phyloP scores from a whole-genome alignment of 768 basidiomycete species.

The Galerina marginata region DNA sequence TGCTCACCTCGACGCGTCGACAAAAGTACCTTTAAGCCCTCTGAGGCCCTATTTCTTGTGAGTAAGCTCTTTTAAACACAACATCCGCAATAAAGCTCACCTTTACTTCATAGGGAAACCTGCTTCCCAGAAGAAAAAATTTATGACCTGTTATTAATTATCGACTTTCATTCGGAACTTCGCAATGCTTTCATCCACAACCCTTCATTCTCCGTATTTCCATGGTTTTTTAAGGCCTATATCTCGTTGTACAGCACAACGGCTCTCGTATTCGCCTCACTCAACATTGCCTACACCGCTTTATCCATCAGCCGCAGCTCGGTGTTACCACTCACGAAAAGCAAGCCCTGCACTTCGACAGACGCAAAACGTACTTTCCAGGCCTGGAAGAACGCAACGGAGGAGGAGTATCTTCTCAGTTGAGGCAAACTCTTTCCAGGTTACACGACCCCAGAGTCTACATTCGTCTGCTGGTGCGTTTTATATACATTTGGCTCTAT shows the following conservation, averaged over 20 bases:
- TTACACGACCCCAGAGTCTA: conserved; percentile 14
- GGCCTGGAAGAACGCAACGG: background rate
- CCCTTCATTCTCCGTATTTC: conserved; percentile 1
- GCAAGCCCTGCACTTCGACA: background rate
- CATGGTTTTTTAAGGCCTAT: conserved; percentile 2
- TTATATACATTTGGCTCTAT: background rate
- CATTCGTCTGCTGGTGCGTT: conserved; percentile 28
- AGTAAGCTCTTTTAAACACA: background rate
- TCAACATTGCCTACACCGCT: background rate
- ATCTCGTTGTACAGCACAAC: background rate
- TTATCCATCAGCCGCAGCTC: background rate
- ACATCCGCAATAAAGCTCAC: background rate
- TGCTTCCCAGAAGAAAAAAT: background rate
- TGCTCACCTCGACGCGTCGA: conserved; percentile 1
- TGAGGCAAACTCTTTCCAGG: too few species aligned
- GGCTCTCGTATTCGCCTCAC: too few species aligned
- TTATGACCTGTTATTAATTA: background rate
- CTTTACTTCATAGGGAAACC: background rate
- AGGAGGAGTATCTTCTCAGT: background rate
- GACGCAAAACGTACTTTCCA: background rate
- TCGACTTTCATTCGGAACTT: background rate
- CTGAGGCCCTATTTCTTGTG: background rate
- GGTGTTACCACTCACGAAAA: conserved; percentile 1
- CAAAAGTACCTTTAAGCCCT: background rate
- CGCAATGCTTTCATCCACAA: background rate